Base-by-base conservation (phyloP, 768 basidiomycete genomes). In the Rhodotorula graminis region DNA sequence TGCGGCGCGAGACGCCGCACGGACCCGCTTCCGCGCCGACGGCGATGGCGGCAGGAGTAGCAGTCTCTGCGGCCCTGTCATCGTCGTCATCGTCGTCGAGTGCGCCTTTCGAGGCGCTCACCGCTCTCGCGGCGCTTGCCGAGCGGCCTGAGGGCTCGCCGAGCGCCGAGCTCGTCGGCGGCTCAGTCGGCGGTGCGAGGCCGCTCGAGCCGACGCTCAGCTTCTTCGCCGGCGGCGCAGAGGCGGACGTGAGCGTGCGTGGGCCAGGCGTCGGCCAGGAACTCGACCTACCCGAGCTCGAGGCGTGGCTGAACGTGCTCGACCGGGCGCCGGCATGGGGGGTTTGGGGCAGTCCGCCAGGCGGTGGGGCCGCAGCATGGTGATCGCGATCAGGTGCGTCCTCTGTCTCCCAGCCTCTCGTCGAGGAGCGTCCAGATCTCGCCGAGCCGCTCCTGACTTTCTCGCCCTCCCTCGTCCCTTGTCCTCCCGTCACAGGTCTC, bases 231-330 rank as follows among this genome's bases (percentile, higher is more conserved):
- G n/a, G 56, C 9, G 47, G 19, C 46, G 42, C 0, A 6, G 12
- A 29, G 3, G 40, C 44, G 12, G 8, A 9, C 11, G 23, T 11
- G 11, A 11, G 50, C 50, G 23, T 12, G 6, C 25, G 23, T 21
- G 50, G 27, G 9, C 27, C 44, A 2, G 56, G 18, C 3, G 21
- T 44, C 27, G 56, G 64, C 18, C 7, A 67, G 25, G 18, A 15
- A 16, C 33, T 64, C 40, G 56, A 46, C 7, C 16, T 67, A n/a
- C 65, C 61, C 15, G 71, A 72, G 23, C 50, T 67, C 15, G 65
- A 64, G 16, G 55, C 42, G 8, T 72, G 71, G 71, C 46, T 72
- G 23, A 72, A 67, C 57, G 61, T 53, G 1, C 71, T 67, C 10
- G 68, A 64, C n/a, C 37, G 49, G 31, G 21, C 57, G 16, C 65